Evolutionary conservation across 345 rosid species (phyloP).

Genomic region (Hibiscus trionum): DNA sequence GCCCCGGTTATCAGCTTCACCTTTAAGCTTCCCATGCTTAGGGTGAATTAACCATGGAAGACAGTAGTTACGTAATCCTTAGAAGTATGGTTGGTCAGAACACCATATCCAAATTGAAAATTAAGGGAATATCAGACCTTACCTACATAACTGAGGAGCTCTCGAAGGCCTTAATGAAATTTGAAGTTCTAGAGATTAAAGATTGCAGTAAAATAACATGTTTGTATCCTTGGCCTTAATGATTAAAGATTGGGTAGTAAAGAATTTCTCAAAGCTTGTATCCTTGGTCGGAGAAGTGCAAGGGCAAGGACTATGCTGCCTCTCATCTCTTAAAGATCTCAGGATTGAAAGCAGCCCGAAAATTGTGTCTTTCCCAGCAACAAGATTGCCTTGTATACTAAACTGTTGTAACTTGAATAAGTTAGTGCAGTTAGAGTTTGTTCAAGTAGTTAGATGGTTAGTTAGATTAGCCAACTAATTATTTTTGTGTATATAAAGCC

Average conservation of each 20-base stretch:
- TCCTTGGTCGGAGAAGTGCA: conserved; percentile 2
- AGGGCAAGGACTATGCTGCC: background rate
- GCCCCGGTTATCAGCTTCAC: background rate
- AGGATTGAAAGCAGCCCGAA: conserved; percentile 2
- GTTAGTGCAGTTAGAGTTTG: no score
- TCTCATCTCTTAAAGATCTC: background rate
- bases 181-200: conserved; percentile 7
- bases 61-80: background rate
- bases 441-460: no score
- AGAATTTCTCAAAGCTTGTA: background rate
- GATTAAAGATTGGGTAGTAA: conserved; percentile 4
- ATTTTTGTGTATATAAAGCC: no score
- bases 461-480: no score
- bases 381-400: background rate
- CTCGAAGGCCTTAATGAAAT: background rate
- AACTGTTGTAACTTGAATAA: no score
- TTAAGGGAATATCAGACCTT: conserved; percentile 3
- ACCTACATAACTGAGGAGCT: background rate
- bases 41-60: background rate
- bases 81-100: background rate
- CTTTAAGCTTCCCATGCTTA: background rate
- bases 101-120: conserved; percentile 1
- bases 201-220: background rate
- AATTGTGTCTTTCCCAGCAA: background rate
- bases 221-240: background rate